Conservation (phyloP, 208 protist genomes). For the Leishmania arabica region DNA sequence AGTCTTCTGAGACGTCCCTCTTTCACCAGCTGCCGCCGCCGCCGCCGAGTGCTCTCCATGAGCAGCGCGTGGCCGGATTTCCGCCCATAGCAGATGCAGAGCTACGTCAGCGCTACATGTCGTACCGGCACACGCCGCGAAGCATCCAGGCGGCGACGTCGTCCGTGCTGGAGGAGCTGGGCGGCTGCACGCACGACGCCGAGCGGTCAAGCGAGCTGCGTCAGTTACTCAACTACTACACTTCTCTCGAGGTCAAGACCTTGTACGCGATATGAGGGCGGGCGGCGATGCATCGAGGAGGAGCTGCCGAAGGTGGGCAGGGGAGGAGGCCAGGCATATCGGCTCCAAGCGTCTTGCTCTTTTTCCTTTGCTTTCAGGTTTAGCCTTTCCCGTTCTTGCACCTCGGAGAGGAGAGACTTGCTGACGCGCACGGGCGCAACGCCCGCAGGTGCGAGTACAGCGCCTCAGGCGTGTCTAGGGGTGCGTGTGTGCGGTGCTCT, state of each 20-base stretch:
- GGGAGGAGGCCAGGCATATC: not conserved
- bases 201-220: constrained; percentile 59
- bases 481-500: not conserved
- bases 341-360: not conserved
- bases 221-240: constrained; percentile 76
- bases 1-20: not conserved
- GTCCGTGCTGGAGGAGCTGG: constrained; percentile 56
- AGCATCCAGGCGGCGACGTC: constrained; percentile 44
- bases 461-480: not conserved
- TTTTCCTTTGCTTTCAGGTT: not conserved
- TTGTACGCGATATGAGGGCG: constrained; percentile 9
- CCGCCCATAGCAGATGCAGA: constrained; percentile 25
- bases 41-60: not conserved
- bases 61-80: constrained; percentile 16
- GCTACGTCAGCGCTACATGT: constrained; percentile 31
- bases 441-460: not conserved
- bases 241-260: constrained; percentile 28
- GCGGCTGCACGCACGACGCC: constrained; percentile 54
- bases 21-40: not conserved
- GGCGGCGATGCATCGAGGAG: not conserved
- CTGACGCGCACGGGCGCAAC: not conserved
- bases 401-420: not conserved
- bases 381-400: not conserved
- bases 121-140: constrained; percentile 27
- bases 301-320: not conserved